Base-by-base conservation (phyloP, 495 filamentous ascomycete genomes). In the Daldinia caldariorum region DNA sequence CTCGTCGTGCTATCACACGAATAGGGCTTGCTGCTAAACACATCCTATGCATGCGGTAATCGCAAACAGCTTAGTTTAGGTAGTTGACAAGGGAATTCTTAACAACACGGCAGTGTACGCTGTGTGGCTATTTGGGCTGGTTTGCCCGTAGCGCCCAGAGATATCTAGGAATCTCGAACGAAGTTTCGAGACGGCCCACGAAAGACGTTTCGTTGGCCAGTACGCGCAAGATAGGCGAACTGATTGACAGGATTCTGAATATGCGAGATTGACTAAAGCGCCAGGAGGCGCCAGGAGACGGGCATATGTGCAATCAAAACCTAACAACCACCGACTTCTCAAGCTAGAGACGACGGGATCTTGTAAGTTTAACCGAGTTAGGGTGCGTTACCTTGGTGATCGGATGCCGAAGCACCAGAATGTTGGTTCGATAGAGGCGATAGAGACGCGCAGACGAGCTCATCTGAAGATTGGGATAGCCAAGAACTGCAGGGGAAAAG, bases 371-470 rank as follows among this genome's bases (percentile, higher is more conserved):
- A 73, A 58, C 70, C 70, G 66, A 55, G 6, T 47, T 22, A 55
- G 54, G 70, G 43, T 63, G 58, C 57, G 70, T 59, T 63, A 57
- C 54, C 39, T 43, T 65, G 70, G 14, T 58, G 49, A 56, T 60
- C 62, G 56, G 70, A 70, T 54, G 61, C 62, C 55, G 58, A 73
- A 56, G 66, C 47, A 61, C 66, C 45, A 53, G 63, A 57, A 73
- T 47, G 50, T 50, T 50, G 61, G 66, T 47, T 67, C 45, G 59
- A 51, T 67, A 55, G 32, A 35, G 13, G 51, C 43, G 32, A 51
- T 67, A 49, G 32, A 35, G 13, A 57, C 50, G 32, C 32, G 29
- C 6, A 20, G 34, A 49, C 61, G 54, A 63, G 49, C 69, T 59
- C 58, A 67, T 71, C 69, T 67, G 59, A 55, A 66, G 58, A 67